Percentiles rank a stretch among this genome's conserved stretches.
Evolutionary conservation across 805 yeast species (phyloP).

Genomic region (Candida succiphila): DNA sequence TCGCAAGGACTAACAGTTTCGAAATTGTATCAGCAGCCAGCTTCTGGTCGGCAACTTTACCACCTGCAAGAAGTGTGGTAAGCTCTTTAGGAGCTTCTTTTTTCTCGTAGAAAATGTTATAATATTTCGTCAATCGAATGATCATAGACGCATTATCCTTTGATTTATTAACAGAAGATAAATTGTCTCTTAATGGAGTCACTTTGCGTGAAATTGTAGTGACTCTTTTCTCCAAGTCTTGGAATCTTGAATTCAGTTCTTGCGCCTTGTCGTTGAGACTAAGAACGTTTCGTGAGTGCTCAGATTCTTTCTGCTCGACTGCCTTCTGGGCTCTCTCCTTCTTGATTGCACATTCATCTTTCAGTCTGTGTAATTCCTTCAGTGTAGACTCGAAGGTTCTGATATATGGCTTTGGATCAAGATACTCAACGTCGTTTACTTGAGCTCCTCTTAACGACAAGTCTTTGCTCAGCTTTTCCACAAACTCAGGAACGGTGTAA

Average conservation of each 20-base stretch:
- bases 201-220: conserved; percentile 48
- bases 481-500: conserved; percentile 66
- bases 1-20: conserved; percentile 53
- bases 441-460: conserved; percentile 43
- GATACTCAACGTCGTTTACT: conserved; percentile 39
- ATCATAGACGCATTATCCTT: conserved; percentile 67
- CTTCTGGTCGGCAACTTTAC: conserved; percentile 37
- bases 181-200: conserved; percentile 59
- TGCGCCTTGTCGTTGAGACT: conserved; percentile 32
- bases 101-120: conserved; percentile 62
- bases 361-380: conserved; percentile 54
- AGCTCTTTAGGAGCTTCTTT: conserved; percentile 44
- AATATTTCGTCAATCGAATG: conserved; percentile 64
- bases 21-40: conserved; percentile 63
- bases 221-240: conserved; percentile 39
- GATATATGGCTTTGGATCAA: conserved; percentile 92
- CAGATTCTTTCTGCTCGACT: conserved; percentile 50
- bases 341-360: conserved; percentile 41
- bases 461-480: conserved; percentile 68
- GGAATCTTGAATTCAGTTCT: conserved; percentile 37
- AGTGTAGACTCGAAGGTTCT: conserved; percentile 85
- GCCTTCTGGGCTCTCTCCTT: conserved; percentile 44
- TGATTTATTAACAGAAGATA: conserved; percentile 58
- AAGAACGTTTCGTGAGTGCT: conserved; percentile 60
- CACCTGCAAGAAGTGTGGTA: conserved; percentile 42